Base-by-base conservation (phyloP, 78 protist species). In the Mantamonas sphyraenae region DNA sequence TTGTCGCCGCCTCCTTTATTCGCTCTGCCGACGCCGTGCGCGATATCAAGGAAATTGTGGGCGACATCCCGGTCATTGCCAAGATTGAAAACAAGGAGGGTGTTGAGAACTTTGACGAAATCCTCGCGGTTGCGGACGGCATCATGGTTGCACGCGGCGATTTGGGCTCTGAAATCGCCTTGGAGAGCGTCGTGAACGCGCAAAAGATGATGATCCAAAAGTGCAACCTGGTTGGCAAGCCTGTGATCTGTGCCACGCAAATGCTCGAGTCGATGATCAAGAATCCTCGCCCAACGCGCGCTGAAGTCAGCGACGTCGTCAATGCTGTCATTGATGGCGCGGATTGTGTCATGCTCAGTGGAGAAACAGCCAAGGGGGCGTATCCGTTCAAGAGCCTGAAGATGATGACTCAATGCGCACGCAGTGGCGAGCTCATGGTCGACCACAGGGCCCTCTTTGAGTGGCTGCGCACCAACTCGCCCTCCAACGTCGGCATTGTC, bases 71-170 rank as follows among this genome's bases (percentile, higher is more conserved):
- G 60, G 76, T 93, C 60, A 89, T 93, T 43, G 55, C 87, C 43
- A 93, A 93, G 86, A 84, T 93, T 57, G 97, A 93, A 82, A 91
- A 73, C 69, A 81, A 76, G 59, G 84, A 75, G 71, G 96, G 88
- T n/a, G 22, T 89, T 38, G 30, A n/a, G 56, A 86, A 85, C 72
- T 73, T 93, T 43, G 87, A 76, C 45, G 89, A 65, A 28, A 93
- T 93, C 66, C 50, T 93, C n/a, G 47, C 5, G 31, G 84, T 0
- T n/a, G 20, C 80, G 4, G 92, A 91, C 76, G 97, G 93, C 24
- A 39, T 88, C 47, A 93, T 93, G 97, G 97, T 93, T 0, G 97
- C 97, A 24, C 84, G 97, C 14, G 97, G 97, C 19, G 97, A 91
- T n/a, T 77, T 91, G 19, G 93, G 92, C 64, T 73, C 89, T 34